Evolutionary conservation across 2,329 filamentous ascomycete species (phyloP), one percentile per base, ranked within the genome.

Genomic region (Teratosphaeria viscida): DNA sequence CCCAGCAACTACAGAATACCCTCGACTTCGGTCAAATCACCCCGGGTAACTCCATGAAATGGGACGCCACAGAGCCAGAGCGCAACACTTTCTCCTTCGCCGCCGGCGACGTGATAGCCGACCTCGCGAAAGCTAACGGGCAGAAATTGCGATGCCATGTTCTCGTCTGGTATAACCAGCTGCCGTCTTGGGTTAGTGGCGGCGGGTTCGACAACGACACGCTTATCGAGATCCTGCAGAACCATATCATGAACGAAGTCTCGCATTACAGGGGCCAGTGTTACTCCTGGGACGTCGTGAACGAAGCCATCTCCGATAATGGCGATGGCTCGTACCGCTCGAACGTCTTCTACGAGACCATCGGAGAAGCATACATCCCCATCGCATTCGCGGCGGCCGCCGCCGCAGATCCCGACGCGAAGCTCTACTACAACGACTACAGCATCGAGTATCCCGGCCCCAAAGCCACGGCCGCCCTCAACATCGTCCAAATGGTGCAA

Each of bases 391-490:
- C 75, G 27, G 78, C 81, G 1, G 81, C 82, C 2, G 78, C 78
- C 54, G 77, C 78, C 35, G 81, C 80, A 1, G 81, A 82, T 5
- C 78, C 78, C 56, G 77, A 77, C 52, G 80, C 80, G 3, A 85
- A 84, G 73, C 75, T 87, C 35, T 85, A 83, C 68, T 82, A 82
- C 73, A 85, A 85, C 70, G 82, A 85, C 71, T 87, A 85, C 76
- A 84, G 82, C 72, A 81, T 85, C 63, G 84, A 86, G 72, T 75
- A 71, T 3, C 75, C 78, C 7, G 79, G 81, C 14, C 77, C 78
- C n/a, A 79, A 78, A 59, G 65, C 68, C 35, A 65, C 61, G 52
- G 71, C 72, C n/a, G 70, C 73, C 3, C 68, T 67, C 39, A 62
- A 65, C 26, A 71, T 77, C 52, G 69, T 73, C 61, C 70, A 71